Conservation (phyloP, 164 flowering plant species). For the Cinnamomum micranthum region DNA sequence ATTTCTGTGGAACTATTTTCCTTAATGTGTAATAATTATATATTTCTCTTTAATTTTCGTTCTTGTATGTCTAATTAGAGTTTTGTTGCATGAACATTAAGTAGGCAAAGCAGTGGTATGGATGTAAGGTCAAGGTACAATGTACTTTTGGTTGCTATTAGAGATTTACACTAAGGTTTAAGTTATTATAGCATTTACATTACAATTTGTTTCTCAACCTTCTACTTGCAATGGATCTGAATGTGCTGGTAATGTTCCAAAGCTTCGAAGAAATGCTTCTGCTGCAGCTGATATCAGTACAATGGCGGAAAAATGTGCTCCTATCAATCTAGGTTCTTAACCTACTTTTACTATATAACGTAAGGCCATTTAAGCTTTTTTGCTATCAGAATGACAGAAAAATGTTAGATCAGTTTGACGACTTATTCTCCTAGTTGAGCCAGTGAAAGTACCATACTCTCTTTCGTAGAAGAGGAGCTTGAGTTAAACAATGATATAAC, state of each 20-base stretch:
- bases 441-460: not conserved
- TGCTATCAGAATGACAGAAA: not conserved
- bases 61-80: not conserved
- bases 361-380: not conserved
- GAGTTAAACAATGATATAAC: not conserved
- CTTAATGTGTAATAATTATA: no score
- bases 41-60: not conserved
- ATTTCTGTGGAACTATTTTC: no score
- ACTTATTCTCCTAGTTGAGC: not conserved
- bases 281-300: conserved; percentile 55
- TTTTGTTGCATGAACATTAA: conserved; percentile 50
- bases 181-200: not conserved
- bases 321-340: conserved; percentile 55
- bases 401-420: not conserved
- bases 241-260: conserved; percentile 36
- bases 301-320: conserved; percentile 33
- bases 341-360: not conserved
- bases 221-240: conserved; percentile 42
- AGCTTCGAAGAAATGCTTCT: conserved; percentile 77
- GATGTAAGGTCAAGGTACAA: conserved; percentile 68
- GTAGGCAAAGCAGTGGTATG: conserved; percentile 77
- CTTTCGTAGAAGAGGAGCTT: not conserved
- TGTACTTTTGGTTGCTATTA: not conserved
- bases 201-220: not conserved
- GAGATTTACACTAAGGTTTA: not conserved